phyloP scores from a whole-genome alignment of 2,329 filamentous ascomycete species.

The Malbranchea zuffiana region DNA sequence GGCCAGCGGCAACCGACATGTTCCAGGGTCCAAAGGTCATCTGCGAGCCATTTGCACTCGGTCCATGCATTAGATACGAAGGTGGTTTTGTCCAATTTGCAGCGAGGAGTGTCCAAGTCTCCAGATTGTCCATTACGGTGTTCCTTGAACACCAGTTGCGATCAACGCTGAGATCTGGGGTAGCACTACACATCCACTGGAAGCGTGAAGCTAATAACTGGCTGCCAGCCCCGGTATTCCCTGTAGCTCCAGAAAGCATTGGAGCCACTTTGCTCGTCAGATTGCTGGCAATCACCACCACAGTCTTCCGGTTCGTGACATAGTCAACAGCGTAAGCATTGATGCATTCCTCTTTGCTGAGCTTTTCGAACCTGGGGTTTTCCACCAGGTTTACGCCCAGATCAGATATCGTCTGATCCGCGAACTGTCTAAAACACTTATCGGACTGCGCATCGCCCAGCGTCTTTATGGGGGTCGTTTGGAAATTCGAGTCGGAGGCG shows the following conservation, averaged over 20 bases:
- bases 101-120: no score
- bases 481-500: conserved; percentile 1
- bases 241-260: conserved; percentile 15
- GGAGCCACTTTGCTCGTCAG: conserved; percentile 5
- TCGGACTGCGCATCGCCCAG: neutral
- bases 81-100: no score
- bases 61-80: no score
- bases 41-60: no score
- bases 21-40: no score
- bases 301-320: conserved; percentile 9
- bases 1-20: no score
- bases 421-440: conserved; percentile 4
- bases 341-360: conserved; percentile 13
- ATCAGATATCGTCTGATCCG: conserved; percentile 3
- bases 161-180: conserved; percentile 11
- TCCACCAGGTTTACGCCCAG: conserved; percentile 1
- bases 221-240: conserved; percentile 7
- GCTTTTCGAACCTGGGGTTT: conserved; percentile 1
- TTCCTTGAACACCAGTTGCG: conserved; percentile 1
- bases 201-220: conserved; percentile 4
- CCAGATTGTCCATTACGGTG: neutral
- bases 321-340: conserved; percentile 15
- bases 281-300: conserved; percentile 10
- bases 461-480: conserved; percentile 3
- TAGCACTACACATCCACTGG: conserved; percentile 13